A percentile compares a stretch with the other conserved stretches of the same genome.
These are phyloP conservation scores for Xerocomellus dryophilus DNA, from an alignment of 768 basidiomycete species.

Conservation along the genomic window DNA sequence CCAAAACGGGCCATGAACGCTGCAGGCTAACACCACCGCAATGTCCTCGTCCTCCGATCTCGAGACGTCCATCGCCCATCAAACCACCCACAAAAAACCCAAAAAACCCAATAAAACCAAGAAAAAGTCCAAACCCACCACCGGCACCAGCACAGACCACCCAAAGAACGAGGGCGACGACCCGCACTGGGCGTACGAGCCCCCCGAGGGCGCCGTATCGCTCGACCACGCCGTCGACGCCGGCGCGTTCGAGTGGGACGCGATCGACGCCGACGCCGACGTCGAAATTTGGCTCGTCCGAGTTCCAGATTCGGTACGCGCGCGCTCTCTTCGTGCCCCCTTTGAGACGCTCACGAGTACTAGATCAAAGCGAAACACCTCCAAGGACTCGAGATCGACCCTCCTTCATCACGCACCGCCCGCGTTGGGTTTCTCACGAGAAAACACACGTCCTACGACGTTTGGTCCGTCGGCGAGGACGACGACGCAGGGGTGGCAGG, in stretches of 20 bases:
- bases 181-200: conserved; percentile 56
- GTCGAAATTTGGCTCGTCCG: conserved; percentile 71
- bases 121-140: conserved; percentile 10
- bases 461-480: conserved; percentile 58
- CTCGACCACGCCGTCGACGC: conserved; percentile 46
- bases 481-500: conserved; percentile 36
- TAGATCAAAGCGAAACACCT: conserved; percentile 69
- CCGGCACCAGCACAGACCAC: conserved; percentile 15
- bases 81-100: conserved; percentile 5
- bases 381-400: conserved; percentile 47
- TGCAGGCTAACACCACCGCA: no score
- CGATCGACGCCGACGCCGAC: conserved; percentile 51
- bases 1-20: conserved; percentile 12
- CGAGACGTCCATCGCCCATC: conserved; percentile 2
- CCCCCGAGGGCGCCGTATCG: conserved; percentile 50
- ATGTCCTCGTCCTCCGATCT: conserved; percentile 28
- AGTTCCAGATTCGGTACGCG: conserved; percentile 64
- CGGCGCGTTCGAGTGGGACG: conserved; percentile 67
- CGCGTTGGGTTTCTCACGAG: conserved; percentile 49
- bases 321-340: no score
- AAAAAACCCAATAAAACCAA: conserved; percentile 10
- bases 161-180: conserved; percentile 54
- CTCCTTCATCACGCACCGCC: conserved; percentile 39
- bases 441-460: conserved; percentile 56
- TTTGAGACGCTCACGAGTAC: not conserved